phyloP scores from a whole-genome alignment of 2,329 filamentous ascomycete genomes.

The Phyllosticta citriasiana region DNA sequence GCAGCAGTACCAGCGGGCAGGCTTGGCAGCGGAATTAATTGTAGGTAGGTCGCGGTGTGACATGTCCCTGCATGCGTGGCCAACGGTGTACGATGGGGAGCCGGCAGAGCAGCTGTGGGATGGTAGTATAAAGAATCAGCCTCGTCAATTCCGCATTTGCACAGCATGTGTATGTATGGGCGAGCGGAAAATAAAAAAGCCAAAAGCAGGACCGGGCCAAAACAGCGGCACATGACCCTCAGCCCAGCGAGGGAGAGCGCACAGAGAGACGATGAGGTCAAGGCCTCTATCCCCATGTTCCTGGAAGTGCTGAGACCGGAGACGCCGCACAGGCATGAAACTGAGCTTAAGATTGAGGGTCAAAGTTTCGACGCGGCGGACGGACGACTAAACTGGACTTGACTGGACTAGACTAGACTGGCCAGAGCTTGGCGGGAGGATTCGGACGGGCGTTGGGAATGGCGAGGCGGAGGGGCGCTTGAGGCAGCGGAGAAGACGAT shows the following conservation, averaged over 20 bases:
- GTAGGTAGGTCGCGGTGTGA: background rate
- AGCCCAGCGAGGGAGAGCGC: background rate
- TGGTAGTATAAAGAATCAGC: conserved; percentile 4
- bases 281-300: background rate
- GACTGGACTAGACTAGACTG: background rate
- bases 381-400: background rate
- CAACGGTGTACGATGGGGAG: conserved; percentile 6
- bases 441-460: background rate
- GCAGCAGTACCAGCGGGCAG: background rate
- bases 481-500: background rate
- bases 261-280: background rate
- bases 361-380: background rate
- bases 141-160: background rate
- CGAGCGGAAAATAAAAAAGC: background rate
- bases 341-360: background rate
- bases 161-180: background rate
- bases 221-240: background rate
- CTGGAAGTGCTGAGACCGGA: background rate
- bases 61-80: conserved; percentile 7
- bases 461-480: background rate
- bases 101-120: background rate
- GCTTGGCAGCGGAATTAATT: no score
- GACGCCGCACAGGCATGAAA: background rate
- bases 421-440: background rate
- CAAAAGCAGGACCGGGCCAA: background rate